phyloP scores from a whole-genome alignment of 2,329 filamentous ascomycete species.

The Pseudopyricularia javanii region DNA sequence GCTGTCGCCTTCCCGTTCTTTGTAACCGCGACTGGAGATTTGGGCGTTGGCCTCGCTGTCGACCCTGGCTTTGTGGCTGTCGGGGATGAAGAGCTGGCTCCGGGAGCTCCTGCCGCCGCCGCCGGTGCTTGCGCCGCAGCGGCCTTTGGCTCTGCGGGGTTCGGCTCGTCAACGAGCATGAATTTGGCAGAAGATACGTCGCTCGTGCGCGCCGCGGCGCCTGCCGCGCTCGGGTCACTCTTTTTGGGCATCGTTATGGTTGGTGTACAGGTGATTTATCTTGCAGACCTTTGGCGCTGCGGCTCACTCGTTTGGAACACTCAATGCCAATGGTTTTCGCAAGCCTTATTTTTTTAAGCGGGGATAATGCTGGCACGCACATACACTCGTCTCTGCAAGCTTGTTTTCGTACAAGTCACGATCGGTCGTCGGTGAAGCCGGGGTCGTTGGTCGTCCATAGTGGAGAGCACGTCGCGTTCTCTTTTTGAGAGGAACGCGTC shows the following conservation, averaged over 20 bases:
- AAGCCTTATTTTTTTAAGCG: too few relatives aligned
- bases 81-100: constrained; percentile 11
- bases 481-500: neutral
- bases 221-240: constrained; percentile 23
- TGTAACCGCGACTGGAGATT: constrained; percentile 1
- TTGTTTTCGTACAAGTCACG: too few relatives aligned
- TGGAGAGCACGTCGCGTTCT: neutral
- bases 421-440: too few relatives aligned
- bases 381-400: too few relatives aligned
- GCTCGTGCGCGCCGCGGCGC: constrained; percentile 22
- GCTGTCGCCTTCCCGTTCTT: constrained; percentile 7
- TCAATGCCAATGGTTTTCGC: too few relatives aligned
- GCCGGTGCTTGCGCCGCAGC: constrained; percentile 4
- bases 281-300: too few relatives aligned
- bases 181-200: constrained; percentile 33
- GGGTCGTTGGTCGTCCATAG: neutral
- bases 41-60: constrained; percentile 4
- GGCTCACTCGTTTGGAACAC: too few relatives aligned
- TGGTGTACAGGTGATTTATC: too few relatives aligned
- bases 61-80: constrained; percentile 7
- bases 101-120: constrained; percentile 5
- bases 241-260: constrained; percentile 28
- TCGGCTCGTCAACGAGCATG: constrained; percentile 27
- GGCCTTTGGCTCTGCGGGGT: too few relatives aligned
- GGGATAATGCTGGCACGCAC: too few relatives aligned